Base-by-base conservation (phyloP, 192 early-diverging fungal species). In the Dispira parvispora region DNA sequence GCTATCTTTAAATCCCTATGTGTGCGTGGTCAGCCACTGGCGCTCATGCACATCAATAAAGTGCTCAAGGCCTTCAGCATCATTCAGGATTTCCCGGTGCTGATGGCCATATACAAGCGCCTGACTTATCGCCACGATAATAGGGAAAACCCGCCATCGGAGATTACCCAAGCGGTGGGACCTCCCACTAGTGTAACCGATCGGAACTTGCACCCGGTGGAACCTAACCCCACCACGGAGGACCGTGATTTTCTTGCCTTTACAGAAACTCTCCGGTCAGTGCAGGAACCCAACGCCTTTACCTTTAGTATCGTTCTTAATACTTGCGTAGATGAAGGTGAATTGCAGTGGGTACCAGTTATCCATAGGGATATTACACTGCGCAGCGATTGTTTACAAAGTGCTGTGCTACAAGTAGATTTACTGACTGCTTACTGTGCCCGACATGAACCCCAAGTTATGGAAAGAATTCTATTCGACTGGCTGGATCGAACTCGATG, bases 281-380 rank as follows among this genome's bases (percentile, higher is more conserved):
- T 23, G 47, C 47, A 50, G 47, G 21, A 16, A 16, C 21, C 21
- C 18, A 23, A 50, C 47, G 47, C 18, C 18, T 50, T 50, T 50
- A 23, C 47, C 21, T 50, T 50, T 50, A 50, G 47, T 23, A 50
- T 50, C 21, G 47, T 50, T 20, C 47, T 50, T 50, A 50, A 50
- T 50, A 8, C 47, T 23, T 50, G 47, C 9, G 21, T 50, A 8
- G 47, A 50, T 4, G 18, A 50, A 16, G 21, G 21, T 23, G 16
- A 23, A 16, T 8, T 50, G 9, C 18, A 50, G 4, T 50, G 47
- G 47, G 47, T 50, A 16, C 18, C 47, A 4, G 47, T 23, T 2
- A 50, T 50, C 21, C 18, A 16, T 50, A 1, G 18, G 47, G 47
- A 50, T 23, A 16, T 50, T 23, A 16, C 16, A 8, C 47, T 16